Base-by-base conservation (phyloP, 2,329 filamentous ascomycete species). In the Aureobasidium sp. region DNA sequence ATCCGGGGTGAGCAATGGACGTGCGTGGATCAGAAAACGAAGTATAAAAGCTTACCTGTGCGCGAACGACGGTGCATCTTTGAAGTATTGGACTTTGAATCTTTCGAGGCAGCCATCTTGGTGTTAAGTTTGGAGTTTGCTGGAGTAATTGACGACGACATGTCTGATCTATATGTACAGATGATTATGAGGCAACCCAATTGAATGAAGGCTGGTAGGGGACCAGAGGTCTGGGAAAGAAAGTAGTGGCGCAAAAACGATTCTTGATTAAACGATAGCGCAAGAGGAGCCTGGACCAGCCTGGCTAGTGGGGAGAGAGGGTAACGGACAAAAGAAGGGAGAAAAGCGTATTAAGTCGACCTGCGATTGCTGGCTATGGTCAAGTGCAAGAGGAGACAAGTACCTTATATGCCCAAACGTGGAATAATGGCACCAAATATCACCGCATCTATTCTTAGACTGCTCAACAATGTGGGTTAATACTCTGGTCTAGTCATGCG, bases 1-100 rank as follows among this genome's bases (percentile, higher is more conserved):
- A 71, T 59, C 39, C 51, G 60, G 60, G 49, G 49, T 64, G 29
- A 48, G 45, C 61, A 65, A 85, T 80, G 74, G 85, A 87, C 69
- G 84, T 87, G 72, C 84, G 87, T 76, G 83, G 86, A 62, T 84
- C 84, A 86, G 70, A 71, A 68, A 72, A 68, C 65, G 55, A 20
- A 29, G 17, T 12, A 36, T 48, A 49, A 42, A 25, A 78, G 84
- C 88, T 72, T 83, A 96, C 92, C 92, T 85, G 91, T 95, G 78
- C 93, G 87, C 76, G 93, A 97, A 72, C 93, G 86, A 75, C 91
- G 87, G 77, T 97, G 93, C 87, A 94, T 91, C 80, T 96, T 93
- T 71, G 86, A 79, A 77, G 89, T 88, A 48, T 58, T 58, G 72
- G 72, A 69, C 68, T 79, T 80, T 65, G 77, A 73, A 64, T 89